phyloP scores from a whole-genome alignment of 139 green algal genomes.

The Chlorella sp. region DNA sequence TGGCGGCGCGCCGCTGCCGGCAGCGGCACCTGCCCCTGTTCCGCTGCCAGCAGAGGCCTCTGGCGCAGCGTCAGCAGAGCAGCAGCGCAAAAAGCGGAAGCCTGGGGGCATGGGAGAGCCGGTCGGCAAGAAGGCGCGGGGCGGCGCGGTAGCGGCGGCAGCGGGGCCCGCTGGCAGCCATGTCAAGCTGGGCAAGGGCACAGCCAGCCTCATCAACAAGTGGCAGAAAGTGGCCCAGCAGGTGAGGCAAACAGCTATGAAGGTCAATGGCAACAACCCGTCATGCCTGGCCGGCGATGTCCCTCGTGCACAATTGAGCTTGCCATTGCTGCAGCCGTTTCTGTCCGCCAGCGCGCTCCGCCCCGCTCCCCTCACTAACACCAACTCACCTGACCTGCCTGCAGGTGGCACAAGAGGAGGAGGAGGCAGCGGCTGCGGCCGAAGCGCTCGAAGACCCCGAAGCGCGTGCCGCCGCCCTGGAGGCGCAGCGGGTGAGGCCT shows the following conservation, averaged over 20 bases:
- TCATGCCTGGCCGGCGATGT: too few relatives aligned
- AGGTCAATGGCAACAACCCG: too few relatives aligned
- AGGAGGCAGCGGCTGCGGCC: conserved; percentile 32
- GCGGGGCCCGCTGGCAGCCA: neutral
- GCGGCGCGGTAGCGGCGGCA: neutral
- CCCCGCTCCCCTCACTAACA: too few relatives aligned
- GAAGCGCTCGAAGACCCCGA: conserved; percentile 47
- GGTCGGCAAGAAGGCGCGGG: conserved; percentile 34
- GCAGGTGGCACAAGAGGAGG: conserved; percentile 32
- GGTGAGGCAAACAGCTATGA: too few relatives aligned
- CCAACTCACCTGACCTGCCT: too few relatives aligned
- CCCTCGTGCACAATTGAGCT: too few relatives aligned
- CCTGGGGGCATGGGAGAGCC: neutral
- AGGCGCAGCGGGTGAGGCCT: conserved; percentile 33
- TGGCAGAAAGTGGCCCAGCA: conserved; percentile 65
- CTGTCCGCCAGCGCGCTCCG: too few relatives aligned
- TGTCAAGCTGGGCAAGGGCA: conserved; percentile 44
- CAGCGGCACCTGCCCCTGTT: neutral
- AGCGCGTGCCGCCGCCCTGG: conserved; percentile 38
- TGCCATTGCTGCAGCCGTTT: too few relatives aligned
- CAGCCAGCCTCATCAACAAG: conserved; percentile 70
- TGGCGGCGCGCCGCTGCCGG: neutral
- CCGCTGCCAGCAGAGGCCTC: neutral
- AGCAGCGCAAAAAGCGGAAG: conserved; percentile 29
- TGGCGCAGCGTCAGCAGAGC: neutral